Percentiles rank a stretch among this genome's conserved stretches.
phyloP scores from a whole-genome alignment of 768 basidiomycete genomes.

The Xerocomus spinulosus region DNA sequence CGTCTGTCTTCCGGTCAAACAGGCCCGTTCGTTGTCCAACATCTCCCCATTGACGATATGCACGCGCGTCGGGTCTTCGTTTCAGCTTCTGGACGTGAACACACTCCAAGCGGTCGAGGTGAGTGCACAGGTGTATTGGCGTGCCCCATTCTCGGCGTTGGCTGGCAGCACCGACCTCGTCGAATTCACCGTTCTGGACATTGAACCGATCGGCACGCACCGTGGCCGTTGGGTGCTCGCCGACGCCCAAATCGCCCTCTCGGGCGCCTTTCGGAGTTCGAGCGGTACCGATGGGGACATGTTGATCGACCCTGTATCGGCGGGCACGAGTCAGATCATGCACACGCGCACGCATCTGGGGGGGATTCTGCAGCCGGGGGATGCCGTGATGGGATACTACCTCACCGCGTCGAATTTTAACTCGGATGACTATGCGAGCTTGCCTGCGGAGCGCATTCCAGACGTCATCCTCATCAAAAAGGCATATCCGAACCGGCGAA shows the following conservation, averaged over 20 bases:
- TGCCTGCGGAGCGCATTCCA: slow-evolving; percentile 67
- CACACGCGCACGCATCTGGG: slow-evolving; percentile 98
- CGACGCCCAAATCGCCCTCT: slow-evolving; percentile 85
- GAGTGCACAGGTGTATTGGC: slow-evolving; percentile 78
- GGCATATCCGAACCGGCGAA: slow-evolving; percentile 88
- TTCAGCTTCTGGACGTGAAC: slow-evolving; percentile 86
- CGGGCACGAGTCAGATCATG: slow-evolving; percentile 73
- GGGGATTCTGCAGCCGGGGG: slow-evolving; percentile 89
- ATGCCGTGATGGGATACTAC: slow-evolving; percentile 88
- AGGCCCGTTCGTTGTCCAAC: slow-evolving; percentile 79
- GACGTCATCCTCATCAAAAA: slow-evolving; percentile 94
- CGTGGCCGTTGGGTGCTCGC: slow-evolving; percentile 79
- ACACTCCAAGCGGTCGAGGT: slow-evolving; percentile 85
- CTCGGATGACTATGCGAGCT: slow-evolving; percentile 73
- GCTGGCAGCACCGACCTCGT: slow-evolving; percentile 80
- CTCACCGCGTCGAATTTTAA: slow-evolving; percentile 91
- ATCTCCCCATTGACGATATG: slow-evolving; percentile 87
- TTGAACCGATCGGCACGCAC: slow-evolving; percentile 73
- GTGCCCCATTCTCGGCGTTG: slow-evolving; percentile 82
- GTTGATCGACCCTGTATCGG: slow-evolving; percentile 60
- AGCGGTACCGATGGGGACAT: slow-evolving; percentile 33
- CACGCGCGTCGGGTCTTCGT: slow-evolving; percentile 84
- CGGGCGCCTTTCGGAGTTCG: slow-evolving; percentile 69
- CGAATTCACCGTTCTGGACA: slow-evolving; percentile 92
- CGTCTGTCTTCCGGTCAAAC: slow-evolving; percentile 80